phyloP scores from a whole-genome alignment of 2,329 filamentous ascomycete genomes.

The Fusarium mangiferae region DNA sequence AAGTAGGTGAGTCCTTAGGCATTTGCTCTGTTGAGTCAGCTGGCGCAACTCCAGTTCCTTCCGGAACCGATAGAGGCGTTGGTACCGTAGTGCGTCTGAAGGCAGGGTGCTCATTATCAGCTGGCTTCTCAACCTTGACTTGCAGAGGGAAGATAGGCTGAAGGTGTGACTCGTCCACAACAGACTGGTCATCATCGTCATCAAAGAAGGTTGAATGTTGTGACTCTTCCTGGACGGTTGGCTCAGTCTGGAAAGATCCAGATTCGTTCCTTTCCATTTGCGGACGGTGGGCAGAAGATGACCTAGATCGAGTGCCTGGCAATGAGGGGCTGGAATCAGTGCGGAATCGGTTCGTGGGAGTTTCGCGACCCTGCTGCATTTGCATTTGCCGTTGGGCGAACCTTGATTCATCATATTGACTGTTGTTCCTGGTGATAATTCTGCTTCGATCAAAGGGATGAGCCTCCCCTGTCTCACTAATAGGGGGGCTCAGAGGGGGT shows the following conservation, averaged over 20 bases:
- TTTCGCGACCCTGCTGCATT: constrained; percentile 79
- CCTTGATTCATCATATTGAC: constrained; percentile 85
- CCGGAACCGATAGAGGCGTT: constrained; percentile 54
- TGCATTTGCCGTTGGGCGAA: constrained; percentile 85
- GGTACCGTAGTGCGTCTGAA: constrained; percentile 59
- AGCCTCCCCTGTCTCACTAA: constrained; percentile 78
- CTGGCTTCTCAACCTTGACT: constrained; percentile 57
- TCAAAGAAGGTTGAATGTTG: constrained; percentile 55
- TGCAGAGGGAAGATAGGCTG: constrained; percentile 46
- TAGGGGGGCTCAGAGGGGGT: constrained; percentile 62
- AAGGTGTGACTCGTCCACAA: constrained; percentile 15
- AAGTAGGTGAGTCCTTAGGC: constrained; percentile 77
- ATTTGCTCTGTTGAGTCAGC: constrained; percentile 18
- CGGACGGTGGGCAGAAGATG: constrained; percentile 56
- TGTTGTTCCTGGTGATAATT: constrained; percentile 74
- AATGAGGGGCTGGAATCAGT: constrained; percentile 58
- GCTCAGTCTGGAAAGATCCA: constrained; percentile 44
- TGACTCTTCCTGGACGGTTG: constrained; percentile 48
- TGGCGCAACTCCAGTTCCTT: constrained; percentile 2
- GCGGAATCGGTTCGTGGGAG: constrained; percentile 60
- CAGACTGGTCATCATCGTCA: constrained; percentile 54
- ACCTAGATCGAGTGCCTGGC: constrained; percentile 56
- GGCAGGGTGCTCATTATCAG: constrained; percentile 65
- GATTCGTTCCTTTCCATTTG: constrained; percentile 48
- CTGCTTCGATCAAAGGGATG: constrained; percentile 79